Conservation (phyloP, 2,329 filamentous ascomycete genomes). For the Penicillium italicum region DNA sequence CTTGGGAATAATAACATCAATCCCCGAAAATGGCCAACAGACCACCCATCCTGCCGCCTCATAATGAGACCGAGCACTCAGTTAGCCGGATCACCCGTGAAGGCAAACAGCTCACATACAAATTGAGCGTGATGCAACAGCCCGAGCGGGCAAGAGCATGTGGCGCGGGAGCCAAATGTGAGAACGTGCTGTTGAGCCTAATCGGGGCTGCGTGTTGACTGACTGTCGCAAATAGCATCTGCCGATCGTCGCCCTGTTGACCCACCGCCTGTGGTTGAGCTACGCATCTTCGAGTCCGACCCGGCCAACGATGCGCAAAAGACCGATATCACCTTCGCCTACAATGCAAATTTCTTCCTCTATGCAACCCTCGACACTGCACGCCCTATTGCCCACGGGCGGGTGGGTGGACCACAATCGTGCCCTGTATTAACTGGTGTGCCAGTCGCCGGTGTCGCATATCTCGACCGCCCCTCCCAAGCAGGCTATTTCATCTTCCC, state of each 20-base stretch:
- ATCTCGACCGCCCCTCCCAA: slow-evolving; percentile 76
- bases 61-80: slow-evolving; percentile 55
- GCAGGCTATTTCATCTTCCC: slow-evolving; percentile 97
- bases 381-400: slow-evolving; percentile 75
- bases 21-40: slow-evolving; percentile 42
- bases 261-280: slow-evolving; percentile 88
- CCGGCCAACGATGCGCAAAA: slow-evolving; percentile 54
- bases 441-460: slow-evolving; percentile 91
- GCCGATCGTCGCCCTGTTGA: slow-evolving; percentile 90
- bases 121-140: slow-evolving; percentile 83
- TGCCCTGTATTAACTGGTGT: slow-evolving; percentile 88
- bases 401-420: slow-evolving; percentile 65
- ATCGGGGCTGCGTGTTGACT: not conserved
- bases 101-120: slow-evolving; percentile 75
- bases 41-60: slow-evolving; percentile 37
- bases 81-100: slow-evolving; percentile 63
- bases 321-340: slow-evolving; percentile 77
- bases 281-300: slow-evolving; percentile 73
- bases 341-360: slow-evolving; percentile 97
- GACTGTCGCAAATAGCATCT: slow-evolving; percentile 54
- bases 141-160: slow-evolving; percentile 92
- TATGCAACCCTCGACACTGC: slow-evolving; percentile 88
- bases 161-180: slow-evolving; percentile 92
- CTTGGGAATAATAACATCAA: not conserved
- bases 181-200: slow-evolving; percentile 30